A percentile compares a stretch with the other conserved stretches of the same genome.
phyloP scores from a whole-genome alignment of 768 basidiomycete species.

The Cubamyces sp. region DNA sequence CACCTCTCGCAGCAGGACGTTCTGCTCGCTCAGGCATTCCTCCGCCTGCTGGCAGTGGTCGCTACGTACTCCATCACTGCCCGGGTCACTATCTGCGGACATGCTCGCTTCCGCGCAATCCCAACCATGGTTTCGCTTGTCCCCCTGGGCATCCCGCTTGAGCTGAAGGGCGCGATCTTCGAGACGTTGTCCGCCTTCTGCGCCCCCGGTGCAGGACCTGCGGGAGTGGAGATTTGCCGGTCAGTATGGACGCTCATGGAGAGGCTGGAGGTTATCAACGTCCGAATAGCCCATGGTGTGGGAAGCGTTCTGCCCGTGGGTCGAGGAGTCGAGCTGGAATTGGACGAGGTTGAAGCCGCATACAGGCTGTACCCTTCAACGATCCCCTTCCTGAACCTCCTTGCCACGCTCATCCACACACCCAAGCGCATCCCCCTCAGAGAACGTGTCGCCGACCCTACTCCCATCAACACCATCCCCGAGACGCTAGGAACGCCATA shows the following conservation, averaged over 20 bases:
- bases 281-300: conserved; percentile 51
- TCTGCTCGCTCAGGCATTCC: conserved; percentile 77
- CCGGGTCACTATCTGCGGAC: conserved; percentile 74
- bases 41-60: conserved; percentile 77
- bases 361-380: conserved; percentile 86
- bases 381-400: conserved; percentile 82
- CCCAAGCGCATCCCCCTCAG: conserved; percentile 70
- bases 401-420: conserved; percentile 83
- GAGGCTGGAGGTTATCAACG: conserved; percentile 80
- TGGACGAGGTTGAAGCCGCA: conserved; percentile 85
- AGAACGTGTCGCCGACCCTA: conserved; percentile 60
- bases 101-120: conserved; percentile 80
- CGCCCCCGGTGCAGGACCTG: conserved; percentile 71
- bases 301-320: conserved; percentile 55
- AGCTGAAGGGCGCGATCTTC: conserved; percentile 86
- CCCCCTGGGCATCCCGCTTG: conserved; percentile 82
- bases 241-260: conserved; percentile 87
- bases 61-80: conserved; percentile 76
- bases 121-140: conserved; percentile 79
- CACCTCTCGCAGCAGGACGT: conserved; percentile 73
- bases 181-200: conserved; percentile 84
- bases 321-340: conserved; percentile 83
- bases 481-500: conserved; percentile 81
- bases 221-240: conserved; percentile 80
- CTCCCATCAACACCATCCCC: conserved; percentile 74